Evolutionary conservation across 768 basidiomycete species (phyloP), one percentile per base, ranked within the genome.

Genomic region (Lanmaoa rubissima): DNA sequence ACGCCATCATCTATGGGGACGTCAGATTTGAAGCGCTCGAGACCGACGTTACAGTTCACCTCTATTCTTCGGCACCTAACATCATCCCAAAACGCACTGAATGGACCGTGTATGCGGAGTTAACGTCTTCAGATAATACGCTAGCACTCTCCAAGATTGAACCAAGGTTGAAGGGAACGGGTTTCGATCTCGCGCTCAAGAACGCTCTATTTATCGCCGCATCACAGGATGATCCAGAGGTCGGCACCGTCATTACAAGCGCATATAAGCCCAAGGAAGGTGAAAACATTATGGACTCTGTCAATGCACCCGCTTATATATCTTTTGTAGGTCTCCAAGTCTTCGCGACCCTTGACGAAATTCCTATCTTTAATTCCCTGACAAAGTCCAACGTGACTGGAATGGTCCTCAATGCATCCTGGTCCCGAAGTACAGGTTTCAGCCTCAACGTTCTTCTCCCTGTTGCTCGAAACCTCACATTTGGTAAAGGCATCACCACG

Each of bases 121-220:
- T 56, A 42, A 13, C 49, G 3, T 36, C 55, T 28, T 40, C 43
- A 1, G 28, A 39, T 12, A 21, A 56, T n/a, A 24, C 26, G 16
- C 43, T 56, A n/a, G 43, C 55, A 8, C 55, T 56, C 19, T 56
- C 55, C 8, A 56, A 47, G 50, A 46, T 51, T 13, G 50, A 21
- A 26, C 55, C 55, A 14, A 39, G 34, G 7, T 13, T 56, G 48
- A 51, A 56, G 42, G 49, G 49, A 10, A 51, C 55, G 2, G 11
- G 14, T 1, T 56, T 56, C 38, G 50, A 56, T 51, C 44, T 56
- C 21, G 38, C 50, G 3, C 49, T 56, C 8, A 51, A 46, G 32
- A 14, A 46, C 1, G 55, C 34, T 26, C 5, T 46, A 12, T 56
- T 56, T 34, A 46, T 51, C 17, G 55, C 55, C 13, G 55, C 55